phyloP scores from a whole-genome alignment of 176 grass and related monocot genomes.

The Poa annua region DNA sequence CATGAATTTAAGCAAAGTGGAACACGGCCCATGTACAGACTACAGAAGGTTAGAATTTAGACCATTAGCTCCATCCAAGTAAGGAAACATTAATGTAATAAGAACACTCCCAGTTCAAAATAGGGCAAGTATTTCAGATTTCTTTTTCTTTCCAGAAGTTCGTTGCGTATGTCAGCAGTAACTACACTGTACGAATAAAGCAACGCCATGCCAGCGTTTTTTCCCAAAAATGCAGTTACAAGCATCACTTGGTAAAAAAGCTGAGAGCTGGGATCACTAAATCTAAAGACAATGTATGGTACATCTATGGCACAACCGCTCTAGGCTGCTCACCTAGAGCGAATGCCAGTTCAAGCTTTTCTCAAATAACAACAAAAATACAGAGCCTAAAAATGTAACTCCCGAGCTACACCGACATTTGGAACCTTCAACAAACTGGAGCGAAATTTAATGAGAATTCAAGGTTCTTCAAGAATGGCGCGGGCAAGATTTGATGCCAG shows the following conservation, averaged over 20 bases:
- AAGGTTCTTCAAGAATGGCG: conserved; percentile 76
- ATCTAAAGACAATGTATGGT: conserved; percentile 27
- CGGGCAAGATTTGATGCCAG: conserved; percentile 75
- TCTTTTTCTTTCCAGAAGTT: neutral
- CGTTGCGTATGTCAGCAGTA: neutral
- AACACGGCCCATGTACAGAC: neutral
- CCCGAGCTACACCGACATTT: neutral
- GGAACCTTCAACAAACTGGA: conserved; percentile 18
- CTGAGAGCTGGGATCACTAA: neutral
- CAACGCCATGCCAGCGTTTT: neutral
- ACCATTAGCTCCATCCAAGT: no score
- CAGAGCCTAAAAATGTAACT: conserved; percentile 4
- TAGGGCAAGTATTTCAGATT: neutral
- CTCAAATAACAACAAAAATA: neutral
- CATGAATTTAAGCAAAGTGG: neutral
- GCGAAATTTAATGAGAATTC: conserved; percentile 37
- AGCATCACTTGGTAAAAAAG: neutral
- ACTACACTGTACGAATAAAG: neutral
- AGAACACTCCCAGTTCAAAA: neutral
- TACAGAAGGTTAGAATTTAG: no score
- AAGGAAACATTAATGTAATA: no score
- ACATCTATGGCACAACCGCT: conserved; percentile 9
- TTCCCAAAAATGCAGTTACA: neutral
- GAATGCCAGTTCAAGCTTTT: conserved; percentile 19
- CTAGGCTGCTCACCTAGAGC: neutral